These are phyloP conservation scores for Cladorrhinum sp. DNA, from an alignment of 2,329 filamentous ascomycete genomes.

Conservation along the genomic window DNA sequence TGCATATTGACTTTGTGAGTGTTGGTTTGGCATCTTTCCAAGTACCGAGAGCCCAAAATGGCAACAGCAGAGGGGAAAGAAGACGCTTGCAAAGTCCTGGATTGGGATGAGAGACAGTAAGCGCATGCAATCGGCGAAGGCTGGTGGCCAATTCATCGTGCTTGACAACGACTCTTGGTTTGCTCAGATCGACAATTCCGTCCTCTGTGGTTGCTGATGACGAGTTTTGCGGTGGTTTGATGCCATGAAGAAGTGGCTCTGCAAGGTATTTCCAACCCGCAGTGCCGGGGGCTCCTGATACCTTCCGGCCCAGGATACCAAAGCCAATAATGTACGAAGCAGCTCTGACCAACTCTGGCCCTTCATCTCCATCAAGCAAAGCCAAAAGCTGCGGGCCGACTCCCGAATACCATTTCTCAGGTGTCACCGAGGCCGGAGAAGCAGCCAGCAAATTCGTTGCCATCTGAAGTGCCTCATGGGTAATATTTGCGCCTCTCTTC, in stretches of 20 bases:
- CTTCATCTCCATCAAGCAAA: conserved; percentile 60
- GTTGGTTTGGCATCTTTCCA: conserved; percentile 40
- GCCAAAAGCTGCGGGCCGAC: conserved; percentile 59
- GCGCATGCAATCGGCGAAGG: conserved; percentile 52
- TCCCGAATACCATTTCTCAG: conserved; percentile 58
- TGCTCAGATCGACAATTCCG: conserved; percentile 46
- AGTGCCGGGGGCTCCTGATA: conserved; percentile 57
- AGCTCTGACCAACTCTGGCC: conserved; percentile 55
- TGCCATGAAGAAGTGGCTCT: conserved; percentile 23
- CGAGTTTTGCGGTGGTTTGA: conserved; percentile 20
- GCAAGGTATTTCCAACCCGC: conserved; percentile 27
- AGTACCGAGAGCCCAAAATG: conserved; percentile 61
- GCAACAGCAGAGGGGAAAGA: conserved; percentile 54
- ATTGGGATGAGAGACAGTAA: conserved; percentile 63
- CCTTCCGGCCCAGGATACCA: conserved; percentile 62
- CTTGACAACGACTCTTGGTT: conserved; percentile 43
- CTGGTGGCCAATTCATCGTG: conserved; percentile 47
- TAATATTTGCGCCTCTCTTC: conserved; percentile 61
- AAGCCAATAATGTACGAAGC: conserved; percentile 62
- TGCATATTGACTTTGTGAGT: conserved; percentile 37
- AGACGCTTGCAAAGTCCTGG: conserved; percentile 62
- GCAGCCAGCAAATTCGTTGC: conserved; percentile 60
- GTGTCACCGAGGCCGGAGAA: conserved; percentile 52
- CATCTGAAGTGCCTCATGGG: conserved; percentile 64
- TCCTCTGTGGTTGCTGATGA: conserved; percentile 14